Evolutionary conservation across 306 rosid genomes (phyloP).

Genomic region (Vigna reflexopilosa): DNA sequence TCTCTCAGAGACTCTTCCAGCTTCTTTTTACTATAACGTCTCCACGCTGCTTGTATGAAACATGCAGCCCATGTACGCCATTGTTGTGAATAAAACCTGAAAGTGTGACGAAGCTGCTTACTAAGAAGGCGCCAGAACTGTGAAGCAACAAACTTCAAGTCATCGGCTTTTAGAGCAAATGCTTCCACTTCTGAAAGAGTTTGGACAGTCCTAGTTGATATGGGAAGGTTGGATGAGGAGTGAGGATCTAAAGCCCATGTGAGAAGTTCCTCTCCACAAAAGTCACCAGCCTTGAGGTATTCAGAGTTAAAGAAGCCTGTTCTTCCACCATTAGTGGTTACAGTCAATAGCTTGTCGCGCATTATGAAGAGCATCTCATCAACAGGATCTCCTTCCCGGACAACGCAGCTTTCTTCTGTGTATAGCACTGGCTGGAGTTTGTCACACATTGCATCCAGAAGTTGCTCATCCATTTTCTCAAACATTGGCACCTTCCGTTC

Average conservation of each 20-base stretch:
- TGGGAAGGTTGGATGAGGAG: constrained; percentile 80
- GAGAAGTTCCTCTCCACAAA: constrained; percentile 96
- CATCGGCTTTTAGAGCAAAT: constrained; percentile 85
- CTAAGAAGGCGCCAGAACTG: constrained; percentile 90
- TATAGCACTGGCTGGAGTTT: constrained; percentile 85
- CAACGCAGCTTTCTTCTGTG: constrained; percentile 80
- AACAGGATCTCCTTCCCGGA: constrained; percentile 94
- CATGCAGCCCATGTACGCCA: constrained; percentile 99
- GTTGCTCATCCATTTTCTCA: constrained; percentile 92
- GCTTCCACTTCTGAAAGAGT: constrained; percentile 92
- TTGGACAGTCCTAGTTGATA: constrained; percentile 86
- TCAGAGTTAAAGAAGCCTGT: constrained; percentile 94
- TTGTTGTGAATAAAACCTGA: constrained; percentile 88
- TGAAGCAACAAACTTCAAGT: constrained; percentile 84
- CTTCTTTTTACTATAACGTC: constrained; percentile 75
- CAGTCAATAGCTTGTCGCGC: constrained; percentile 80
- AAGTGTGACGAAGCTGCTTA: constrained; percentile 90
- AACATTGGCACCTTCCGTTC: constrained; percentile 82
- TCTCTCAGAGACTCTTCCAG: constrained; percentile 77
- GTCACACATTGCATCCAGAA: constrained; percentile 89
- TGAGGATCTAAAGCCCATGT: constrained; percentile 93
- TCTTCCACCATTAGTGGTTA: constrained; percentile 93
- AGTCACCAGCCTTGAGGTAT: constrained; percentile 90
- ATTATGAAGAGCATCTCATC: constrained; percentile 96
- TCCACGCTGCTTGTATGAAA: constrained; percentile 95